These are phyloP conservation scores for Solanum rostratum DNA, from an alignment of 257 asterid genomes.

Conservation along the genomic window DNA sequence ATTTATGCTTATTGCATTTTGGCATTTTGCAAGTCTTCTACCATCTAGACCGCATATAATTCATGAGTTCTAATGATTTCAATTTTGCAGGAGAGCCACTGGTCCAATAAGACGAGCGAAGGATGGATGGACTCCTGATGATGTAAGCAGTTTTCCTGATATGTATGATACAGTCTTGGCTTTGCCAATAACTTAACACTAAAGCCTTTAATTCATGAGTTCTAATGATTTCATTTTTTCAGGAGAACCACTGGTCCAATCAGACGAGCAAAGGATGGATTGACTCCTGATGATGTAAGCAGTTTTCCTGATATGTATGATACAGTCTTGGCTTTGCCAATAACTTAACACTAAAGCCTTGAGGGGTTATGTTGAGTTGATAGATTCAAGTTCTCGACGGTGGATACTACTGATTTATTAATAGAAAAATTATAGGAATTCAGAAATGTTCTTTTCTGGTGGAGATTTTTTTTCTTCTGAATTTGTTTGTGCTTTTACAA, in stretches of 20 bases:
- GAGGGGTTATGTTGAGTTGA: background rate
- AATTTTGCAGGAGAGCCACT: constrained; percentile 58
- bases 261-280: constrained; percentile 97
- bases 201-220: background rate
- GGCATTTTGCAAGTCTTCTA: background rate
- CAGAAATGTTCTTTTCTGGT: background rate
- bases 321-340: background rate
- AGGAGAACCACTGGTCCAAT: constrained; percentile 95
- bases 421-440: background rate
- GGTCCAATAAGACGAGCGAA: constrained; percentile 98
- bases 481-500: background rate
- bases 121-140: constrained; percentile 99
- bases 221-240: constrained; percentile 5
- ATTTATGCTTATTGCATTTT: background rate
- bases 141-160: constrained; percentile 34
- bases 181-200: background rate
- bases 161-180: background rate
- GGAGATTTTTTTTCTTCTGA: background rate
- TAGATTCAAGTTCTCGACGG: background rate
- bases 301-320: background rate
- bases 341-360: background rate
- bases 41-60: background rate
- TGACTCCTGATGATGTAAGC: constrained; percentile 95
- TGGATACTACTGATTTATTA: background rate
- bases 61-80: background rate